phyloP scores from a whole-genome alignment of 2,329 filamentous ascomycete species.

The Exutisphaerella laricina region DNA sequence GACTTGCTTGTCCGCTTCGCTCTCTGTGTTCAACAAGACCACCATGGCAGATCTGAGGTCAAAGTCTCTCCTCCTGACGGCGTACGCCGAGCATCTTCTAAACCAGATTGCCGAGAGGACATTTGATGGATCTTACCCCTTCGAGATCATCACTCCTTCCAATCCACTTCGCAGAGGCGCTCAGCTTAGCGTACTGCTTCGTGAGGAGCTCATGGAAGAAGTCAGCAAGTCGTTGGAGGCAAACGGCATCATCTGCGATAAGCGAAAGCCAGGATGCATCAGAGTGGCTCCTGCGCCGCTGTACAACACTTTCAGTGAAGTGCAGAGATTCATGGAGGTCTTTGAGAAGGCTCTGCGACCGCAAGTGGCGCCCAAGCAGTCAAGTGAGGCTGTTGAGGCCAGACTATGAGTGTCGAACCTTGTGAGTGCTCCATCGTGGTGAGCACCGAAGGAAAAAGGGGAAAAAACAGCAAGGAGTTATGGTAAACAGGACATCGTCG shows the following conservation, averaged over 20 bases:
- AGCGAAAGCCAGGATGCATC: constrained; percentile 79
- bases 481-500: too few species aligned
- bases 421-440: too few species aligned
- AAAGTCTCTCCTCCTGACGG: constrained; percentile 68
- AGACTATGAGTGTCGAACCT: constrained; percentile 12
- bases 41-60: constrained; percentile 62
- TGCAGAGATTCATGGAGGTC: constrained; percentile 55
- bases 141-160: constrained; percentile 60
- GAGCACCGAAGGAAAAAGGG: too few species aligned
- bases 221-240: constrained; percentile 60
- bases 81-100: constrained; percentile 68
- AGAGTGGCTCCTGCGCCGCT: constrained; percentile 76
- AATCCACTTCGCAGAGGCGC: constrained; percentile 62
- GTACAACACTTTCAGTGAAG: constrained; percentile 75
- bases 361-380: constrained; percentile 3
- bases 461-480: too few species aligned
- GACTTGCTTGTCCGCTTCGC: constrained; percentile 62
- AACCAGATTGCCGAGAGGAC: constrained; percentile 16
- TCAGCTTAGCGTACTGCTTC: constrained; percentile 71
- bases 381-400: constrained; percentile 10
- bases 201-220: constrained; percentile 62
- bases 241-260: constrained; percentile 70
- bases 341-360: constrained; percentile 42
- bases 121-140: constrained; percentile 26
- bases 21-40: constrained; percentile 68